Conservation (phyloP, 768 basidiomycete species). For the Macrolepiota dolichaula region DNA sequence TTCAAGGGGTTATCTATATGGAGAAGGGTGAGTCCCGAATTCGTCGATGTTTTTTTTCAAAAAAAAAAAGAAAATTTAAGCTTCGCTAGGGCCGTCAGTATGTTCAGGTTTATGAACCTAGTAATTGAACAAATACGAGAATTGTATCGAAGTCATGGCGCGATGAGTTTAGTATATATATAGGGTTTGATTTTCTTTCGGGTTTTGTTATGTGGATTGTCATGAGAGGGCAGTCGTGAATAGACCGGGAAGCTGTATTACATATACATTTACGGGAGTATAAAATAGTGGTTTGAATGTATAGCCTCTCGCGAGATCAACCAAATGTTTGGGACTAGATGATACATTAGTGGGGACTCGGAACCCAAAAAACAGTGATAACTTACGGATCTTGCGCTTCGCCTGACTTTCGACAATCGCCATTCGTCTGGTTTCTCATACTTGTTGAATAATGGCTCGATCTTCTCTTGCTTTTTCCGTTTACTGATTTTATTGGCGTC, state of each 20-base stretch:
- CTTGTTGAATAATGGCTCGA: constrained; percentile 93
- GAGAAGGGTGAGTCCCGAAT: neutral
- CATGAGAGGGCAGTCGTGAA: neutral
- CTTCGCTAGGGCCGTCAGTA: neutral
- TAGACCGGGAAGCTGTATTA: neutral
- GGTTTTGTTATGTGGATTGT: neutral
- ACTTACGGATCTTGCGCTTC: constrained; percentile 79
- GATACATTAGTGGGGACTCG: constrained; percentile 15
- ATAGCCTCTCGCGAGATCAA: constrained; percentile 28
- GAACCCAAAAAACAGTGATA: neutral
- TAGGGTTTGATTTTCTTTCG: too few relatives aligned
- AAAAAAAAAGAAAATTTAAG: too few relatives aligned
- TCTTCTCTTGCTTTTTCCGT: constrained; percentile 94
- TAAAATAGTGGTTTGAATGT: neutral
- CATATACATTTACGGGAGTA: constrained; percentile 4
- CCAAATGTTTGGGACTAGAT: constrained; percentile 88
- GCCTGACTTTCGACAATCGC: constrained; percentile 89
- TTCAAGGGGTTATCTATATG: neutral
- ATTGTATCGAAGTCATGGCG: neutral
- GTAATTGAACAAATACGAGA: too few relatives aligned
- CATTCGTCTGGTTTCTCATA: constrained; percentile 94
- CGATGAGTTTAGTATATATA: neutral
- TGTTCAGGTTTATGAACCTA: neutral
- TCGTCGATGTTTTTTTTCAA: neutral
- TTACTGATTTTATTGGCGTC: constrained; percentile 98